Evolutionary conservation across 1,284 basidiomycete genomes (phyloP), one percentile per base, ranked within the genome.

Genomic region (Cryptococcus sp.): DNA sequence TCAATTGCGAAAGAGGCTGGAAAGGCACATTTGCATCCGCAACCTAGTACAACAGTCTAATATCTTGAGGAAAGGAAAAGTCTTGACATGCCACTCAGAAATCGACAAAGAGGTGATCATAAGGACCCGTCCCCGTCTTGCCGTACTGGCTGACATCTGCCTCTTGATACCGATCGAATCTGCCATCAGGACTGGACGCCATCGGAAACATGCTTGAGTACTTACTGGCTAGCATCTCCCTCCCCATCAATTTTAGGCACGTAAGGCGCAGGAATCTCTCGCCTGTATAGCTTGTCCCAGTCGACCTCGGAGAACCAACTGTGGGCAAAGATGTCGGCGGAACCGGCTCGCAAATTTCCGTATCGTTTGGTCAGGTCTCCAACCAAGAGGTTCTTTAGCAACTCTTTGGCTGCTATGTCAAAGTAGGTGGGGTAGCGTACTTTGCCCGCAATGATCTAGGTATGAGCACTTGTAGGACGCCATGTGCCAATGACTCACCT

Each of bases 281-380:
- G 79, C 47, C 82, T 80, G 65, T 82, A 83, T 50, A 98, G 77
- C 72, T 86, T 84, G 54, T 84, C 83, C 94, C 94, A 98, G 62
- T 94, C 89, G 19, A 98, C 94, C 74, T 98, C 96, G 44, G 83
- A 81, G 69, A 97, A 98, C 94, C 94, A 98, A n/a, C 84, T 81
- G 70, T 98, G 94, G 9, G 85, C 85, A 66, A 98, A 97, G 55
- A 98, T 92, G 72, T 98, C 94, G 25, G 86, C 86, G 14, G 89
- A 88, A n/a, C 93, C 94, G 57, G 90, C 83, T 43, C 83, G 82
- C 78, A 98, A 72, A 76, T 98, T 98, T 5, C 96, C 94, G 70
- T 86, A 96, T 16, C 94, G 86, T 71, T 89, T 88, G 32, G 89
- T 87, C 1, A 96, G 83, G 67, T 98, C 91, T 39, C 83, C 80